phyloP scores from a whole-genome alignment of 208 protist genomes.

The Leishmania mexicana region DNA sequence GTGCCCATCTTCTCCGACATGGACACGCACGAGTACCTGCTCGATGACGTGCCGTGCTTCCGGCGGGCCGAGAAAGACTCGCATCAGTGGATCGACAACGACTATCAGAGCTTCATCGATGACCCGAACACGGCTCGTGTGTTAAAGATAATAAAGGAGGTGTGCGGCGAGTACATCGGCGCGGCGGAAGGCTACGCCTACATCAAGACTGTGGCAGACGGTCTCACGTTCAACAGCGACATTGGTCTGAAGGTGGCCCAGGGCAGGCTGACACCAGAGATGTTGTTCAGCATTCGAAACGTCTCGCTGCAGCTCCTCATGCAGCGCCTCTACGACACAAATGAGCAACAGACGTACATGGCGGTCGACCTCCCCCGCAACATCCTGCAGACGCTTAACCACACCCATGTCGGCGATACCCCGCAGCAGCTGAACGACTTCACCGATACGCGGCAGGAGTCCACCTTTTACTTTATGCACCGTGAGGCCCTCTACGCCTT shows the following conservation, averaged over 20 bases:
- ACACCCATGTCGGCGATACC: conserved; percentile 40
- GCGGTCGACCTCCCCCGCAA: conserved; percentile 72
- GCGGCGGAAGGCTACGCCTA: conserved; percentile 44
- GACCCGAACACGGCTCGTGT: conserved; percentile 48
- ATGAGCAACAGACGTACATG: conserved; percentile 88
- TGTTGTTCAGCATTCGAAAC: conserved; percentile 71
- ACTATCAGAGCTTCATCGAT: conserved; percentile 39
- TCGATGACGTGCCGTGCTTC: conserved; percentile 88
- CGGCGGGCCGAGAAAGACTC: conserved; percentile 73
- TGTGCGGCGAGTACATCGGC: conserved; percentile 54
- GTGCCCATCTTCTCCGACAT: conserved; percentile 86
- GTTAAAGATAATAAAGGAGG: conserved; percentile 47
- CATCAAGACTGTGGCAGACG: conserved; percentile 81
- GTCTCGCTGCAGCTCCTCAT: conserved; percentile 73
- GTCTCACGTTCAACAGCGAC: conserved; percentile 82
- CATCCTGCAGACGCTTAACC: conserved; percentile 55
- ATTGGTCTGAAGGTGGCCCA: conserved; percentile 55
- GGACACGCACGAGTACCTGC: conserved; percentile 87
- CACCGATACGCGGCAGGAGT: conserved; percentile 64
- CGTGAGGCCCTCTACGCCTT: conserved; percentile 87
- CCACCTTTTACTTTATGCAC: conserved; percentile 82
- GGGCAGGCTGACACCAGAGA: conserved; percentile 50
- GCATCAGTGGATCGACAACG: conserved; percentile 58
- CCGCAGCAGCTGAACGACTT: conserved; percentile 60
- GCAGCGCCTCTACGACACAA: conserved; percentile 78